Evolutionary conservation across 257 asterid genomes (phyloP), one percentile per base, ranked within the genome.

Genomic region (Ajuga chamaepitys): DNA sequence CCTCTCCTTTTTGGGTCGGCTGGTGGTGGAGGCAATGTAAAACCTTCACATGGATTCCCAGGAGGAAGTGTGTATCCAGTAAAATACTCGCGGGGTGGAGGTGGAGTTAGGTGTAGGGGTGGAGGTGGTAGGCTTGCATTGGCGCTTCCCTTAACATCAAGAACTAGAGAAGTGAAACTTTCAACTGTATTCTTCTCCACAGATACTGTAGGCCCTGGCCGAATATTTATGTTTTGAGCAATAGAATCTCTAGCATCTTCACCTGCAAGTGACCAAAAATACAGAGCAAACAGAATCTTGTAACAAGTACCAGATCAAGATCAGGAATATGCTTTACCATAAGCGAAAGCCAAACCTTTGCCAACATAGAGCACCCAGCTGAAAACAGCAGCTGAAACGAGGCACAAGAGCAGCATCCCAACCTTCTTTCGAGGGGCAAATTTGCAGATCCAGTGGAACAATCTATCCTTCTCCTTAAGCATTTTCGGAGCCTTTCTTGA

Each of bases 21-120:
- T 38, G 97, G 97, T 20, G 98, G 98, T 0, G 98, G 98, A 59
- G 98, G 97, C 84, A 92, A 55, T 7, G 89, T 66, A 70, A 92
- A 89, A 79, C 77, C 67, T 75, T 92, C 95, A 56, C 96, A 89
- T 26, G 98, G 95, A 77, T 92, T 88, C 63, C 97, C 98, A 3
- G 88, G 88, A 70, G 95, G 98, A 72, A 92, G 97, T 62, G 63
- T 79, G 61, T 93, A 93, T 58, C 99, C 97, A 34, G 83, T 73
- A 78, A 89, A 89, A 75, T 67, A 84, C 8, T 38, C 72, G 51
- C 70, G 78, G 9, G 83, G 77, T 14, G 83, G 76, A 48, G 77
- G 76, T 13, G 77, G 74, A 47, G 78, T 70, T 9, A 1, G 45
- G 45, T 8, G 81, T 6, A 77, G 75, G 38, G 54, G 60, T 55